phyloP scores from a whole-genome alignment of 441 rosid genomes.

The Syzygium malaccense region DNA sequence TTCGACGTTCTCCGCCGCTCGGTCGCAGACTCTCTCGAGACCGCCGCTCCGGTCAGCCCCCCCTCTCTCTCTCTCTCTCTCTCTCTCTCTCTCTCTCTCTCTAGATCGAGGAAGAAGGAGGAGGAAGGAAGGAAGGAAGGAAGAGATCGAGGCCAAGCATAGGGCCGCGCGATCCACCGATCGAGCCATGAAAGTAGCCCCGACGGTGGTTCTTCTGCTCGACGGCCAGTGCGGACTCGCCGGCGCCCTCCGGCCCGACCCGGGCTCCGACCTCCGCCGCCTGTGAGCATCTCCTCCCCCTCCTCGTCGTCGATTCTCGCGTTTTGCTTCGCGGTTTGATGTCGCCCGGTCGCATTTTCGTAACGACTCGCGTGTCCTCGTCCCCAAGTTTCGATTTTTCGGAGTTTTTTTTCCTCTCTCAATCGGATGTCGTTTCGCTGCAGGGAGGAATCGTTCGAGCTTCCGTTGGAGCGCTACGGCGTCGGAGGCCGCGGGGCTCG shows the following conservation, averaged over 20 bases:
- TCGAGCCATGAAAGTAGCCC: constrained; percentile 45
- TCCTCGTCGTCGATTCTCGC: not conserved
- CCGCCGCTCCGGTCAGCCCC: not conserved
- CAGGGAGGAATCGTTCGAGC: constrained; percentile 56
- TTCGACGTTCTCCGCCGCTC: not conserved
- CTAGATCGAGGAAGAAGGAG: not conserved
- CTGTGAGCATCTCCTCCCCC: constrained; percentile 25
- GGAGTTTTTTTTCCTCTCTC: not conserved
- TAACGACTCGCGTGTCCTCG: not conserved
- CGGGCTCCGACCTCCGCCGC: constrained; percentile 33
- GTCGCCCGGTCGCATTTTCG: not conserved
- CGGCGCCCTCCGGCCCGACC: constrained; percentile 33
- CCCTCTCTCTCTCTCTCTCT: not conserved
- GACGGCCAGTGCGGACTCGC: constrained; percentile 42
- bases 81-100: not conserved
- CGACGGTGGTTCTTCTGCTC: constrained; percentile 39
- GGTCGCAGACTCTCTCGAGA: not conserved
- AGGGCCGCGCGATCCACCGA: not conserved
- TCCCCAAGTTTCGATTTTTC: not conserved
- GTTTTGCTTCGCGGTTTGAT: not conserved
- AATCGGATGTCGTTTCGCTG: not conserved
- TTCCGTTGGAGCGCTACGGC: constrained; percentile 50
- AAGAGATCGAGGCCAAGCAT: not conserved
- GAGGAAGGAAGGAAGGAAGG: not conserved
- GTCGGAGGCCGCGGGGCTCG: constrained; percentile 26